A percentile compares a stretch with the other conserved stretches of the same genome.
Evolutionary conservation across 1,139 yeast species (phyloP).

Genomic region (Zhuliangozyma blackwelliae): DNA sequence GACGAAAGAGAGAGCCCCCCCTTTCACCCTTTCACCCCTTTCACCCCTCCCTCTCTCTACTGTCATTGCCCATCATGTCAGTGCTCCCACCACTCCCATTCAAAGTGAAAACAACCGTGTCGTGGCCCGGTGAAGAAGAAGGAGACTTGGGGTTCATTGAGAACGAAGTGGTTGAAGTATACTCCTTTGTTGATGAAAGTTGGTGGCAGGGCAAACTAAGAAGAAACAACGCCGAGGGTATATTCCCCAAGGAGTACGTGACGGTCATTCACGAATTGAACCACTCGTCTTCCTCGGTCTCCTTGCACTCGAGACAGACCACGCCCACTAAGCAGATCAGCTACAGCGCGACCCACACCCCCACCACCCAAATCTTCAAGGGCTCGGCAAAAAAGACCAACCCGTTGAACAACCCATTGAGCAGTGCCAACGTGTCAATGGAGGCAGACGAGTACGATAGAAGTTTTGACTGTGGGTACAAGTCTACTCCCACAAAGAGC

Average conservation of each 20-base stretch:
- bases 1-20: too few relatives aligned
- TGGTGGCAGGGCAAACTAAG: conserved; percentile 88
- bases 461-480: conserved; percentile 18
- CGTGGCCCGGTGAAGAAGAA: conserved; percentile 89
- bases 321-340: conserved; percentile 13
- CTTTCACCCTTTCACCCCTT: too few relatives aligned
- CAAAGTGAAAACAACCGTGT: conserved; percentile 69
- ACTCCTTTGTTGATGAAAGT: conserved; percentile 75
- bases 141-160: conserved; percentile 91
- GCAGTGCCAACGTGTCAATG: conserved; percentile 13
- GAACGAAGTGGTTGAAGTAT: conserved; percentile 85
- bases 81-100: conserved; percentile 50
- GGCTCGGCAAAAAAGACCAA: conserved; percentile 14
- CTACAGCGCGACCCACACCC: conserved; percentile 14
- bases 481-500: conserved; percentile 10
- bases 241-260: conserved; percentile 88
- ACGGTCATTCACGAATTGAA: conserved; percentile 35
- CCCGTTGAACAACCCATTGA: conserved; percentile 12
- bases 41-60: too few relatives aligned
- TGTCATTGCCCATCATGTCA: too few relatives aligned
- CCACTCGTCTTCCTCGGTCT: conserved; percentile 13
- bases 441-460: conserved; percentile 18
- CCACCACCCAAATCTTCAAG: conserved; percentile 11
- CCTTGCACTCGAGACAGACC: conserved; percentile 11
- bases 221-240: conserved; percentile 79